Base-by-base conservation (phyloP, 352 stramenopile species). In the Pythium brachiatum region DNA sequence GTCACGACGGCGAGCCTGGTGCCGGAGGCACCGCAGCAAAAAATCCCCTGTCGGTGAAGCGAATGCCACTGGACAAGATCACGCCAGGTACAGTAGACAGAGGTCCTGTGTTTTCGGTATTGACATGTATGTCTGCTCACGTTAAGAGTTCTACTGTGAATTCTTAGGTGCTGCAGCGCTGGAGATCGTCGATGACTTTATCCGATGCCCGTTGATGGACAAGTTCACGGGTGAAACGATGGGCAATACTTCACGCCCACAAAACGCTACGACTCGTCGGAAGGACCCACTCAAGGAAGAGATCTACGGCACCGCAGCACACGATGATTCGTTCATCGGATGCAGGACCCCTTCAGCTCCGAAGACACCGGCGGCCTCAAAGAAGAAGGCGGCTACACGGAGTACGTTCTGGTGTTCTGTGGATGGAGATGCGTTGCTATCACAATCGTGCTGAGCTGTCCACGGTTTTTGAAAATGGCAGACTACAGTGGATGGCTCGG, bases 171-270 rank as follows among this genome's bases (percentile, higher is more conserved):
- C 81, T 54, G 81, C 83, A 11, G 81, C 85, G 8, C 64, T 92
- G 21, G 83, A 94, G 70, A 94, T 94, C n/a, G 83, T 82, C 3
- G 78, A 92, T 53, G 67, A 81, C n/a, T 91, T 94, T 23, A 83
- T 90, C 25, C 82, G 73, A 29, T 86, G 82, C n/a, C 77, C 82
- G 56, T 62, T 94, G 8, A 81, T 94, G 76, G 77, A 91, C 47
- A 81, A 64, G 38, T 91, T 91, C 47, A 63, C 72, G 32, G 47
- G 52, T 16, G 67, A 71, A 2, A 46, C 53, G 18, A 15, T 15
- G n/a, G 23, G n/a, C 20, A 44, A 18, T 8, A 11, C 41, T 27
- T 21, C 8, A 29, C 12, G 43, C 13, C 31, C 18, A 41, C 7
- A 18, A 7, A 41, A 3, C n/a, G 29, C 18, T 51, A 11, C 21